Conservation (phyloP, 345 rosid genomes). For the Syzygium aromaticum region DNA sequence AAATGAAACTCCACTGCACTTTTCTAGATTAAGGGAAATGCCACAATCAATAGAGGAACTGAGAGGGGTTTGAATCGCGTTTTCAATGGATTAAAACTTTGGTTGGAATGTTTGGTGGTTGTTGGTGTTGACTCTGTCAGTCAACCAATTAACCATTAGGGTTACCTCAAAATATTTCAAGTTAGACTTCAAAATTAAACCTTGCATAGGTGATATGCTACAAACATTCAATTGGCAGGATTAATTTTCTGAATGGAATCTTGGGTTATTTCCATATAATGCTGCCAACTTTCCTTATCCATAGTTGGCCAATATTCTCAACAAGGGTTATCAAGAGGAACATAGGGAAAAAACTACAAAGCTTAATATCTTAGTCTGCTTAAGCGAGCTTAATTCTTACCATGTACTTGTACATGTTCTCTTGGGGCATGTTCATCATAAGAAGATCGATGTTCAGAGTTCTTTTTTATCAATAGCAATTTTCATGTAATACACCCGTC, state of each 20-base stretch:
- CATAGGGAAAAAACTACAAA: not conserved
- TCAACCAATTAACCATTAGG: not conserved
- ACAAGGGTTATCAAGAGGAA: not conserved
- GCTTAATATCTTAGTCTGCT: not conserved
- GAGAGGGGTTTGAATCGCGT: not conserved
- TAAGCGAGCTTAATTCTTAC: not conserved
- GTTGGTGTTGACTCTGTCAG: not conserved
- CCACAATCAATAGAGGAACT: not conserved
- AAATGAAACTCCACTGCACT: not conserved
- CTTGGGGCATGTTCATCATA: not conserved
- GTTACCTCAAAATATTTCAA: not conserved
- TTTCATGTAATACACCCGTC: not conserved
- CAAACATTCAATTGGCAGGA: not conserved
- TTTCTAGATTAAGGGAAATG: not conserved
- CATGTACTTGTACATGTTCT: not conserved
- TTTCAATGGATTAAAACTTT: not conserved
- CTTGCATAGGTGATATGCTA: not conserved
- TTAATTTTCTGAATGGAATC: not conserved
- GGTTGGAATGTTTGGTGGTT: not conserved
- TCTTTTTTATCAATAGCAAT: not conserved
- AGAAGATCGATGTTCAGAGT: not conserved
- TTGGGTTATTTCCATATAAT: not conserved
- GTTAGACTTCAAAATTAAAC: not conserved
- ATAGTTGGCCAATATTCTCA: not conserved
- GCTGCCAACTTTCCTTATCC: not conserved